phyloP scores from a whole-genome alignment of 2,329 filamentous ascomycete genomes.

The Fusarium sororula region DNA sequence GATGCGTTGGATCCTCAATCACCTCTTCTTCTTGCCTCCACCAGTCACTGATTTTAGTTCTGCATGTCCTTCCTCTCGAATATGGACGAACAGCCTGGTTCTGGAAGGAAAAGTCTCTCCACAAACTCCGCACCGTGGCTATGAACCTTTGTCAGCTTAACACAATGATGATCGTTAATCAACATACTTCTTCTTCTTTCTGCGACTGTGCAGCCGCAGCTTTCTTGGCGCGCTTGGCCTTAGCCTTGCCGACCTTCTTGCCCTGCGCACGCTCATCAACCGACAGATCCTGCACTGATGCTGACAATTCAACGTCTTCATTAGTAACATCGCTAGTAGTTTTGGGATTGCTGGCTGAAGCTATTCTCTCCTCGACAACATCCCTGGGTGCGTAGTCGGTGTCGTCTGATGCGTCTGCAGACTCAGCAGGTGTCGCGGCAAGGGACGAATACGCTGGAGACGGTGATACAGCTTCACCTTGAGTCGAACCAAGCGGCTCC shows the following conservation, averaged over 20 bases:
- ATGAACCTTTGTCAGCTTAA: background rate
- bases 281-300: constrained; percentile 34
- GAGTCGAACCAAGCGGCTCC: background rate
- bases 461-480: background rate
- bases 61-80: constrained; percentile 73
- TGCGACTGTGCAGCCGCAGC: constrained; percentile 51
- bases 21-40: constrained; percentile 49
- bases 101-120: constrained; percentile 65
- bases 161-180: background rate
- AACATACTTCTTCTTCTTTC: constrained; percentile 49
- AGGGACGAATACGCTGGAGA: background rate
- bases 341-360: constrained; percentile 11
- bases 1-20: constrained; percentile 17
- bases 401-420: constrained; percentile 29
- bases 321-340: background rate
- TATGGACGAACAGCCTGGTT: constrained; percentile 77
- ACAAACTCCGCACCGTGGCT: constrained; percentile 59
- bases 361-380: constrained; percentile 54
- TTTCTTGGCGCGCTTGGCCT: constrained; percentile 60
- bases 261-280: constrained; percentile 37
- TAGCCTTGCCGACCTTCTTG: constrained; percentile 61
- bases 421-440: constrained; percentile 6
- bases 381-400: constrained; percentile 60
- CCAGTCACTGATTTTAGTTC: constrained; percentile 48
- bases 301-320: constrained; percentile 20